Percentiles rank a stretch among this genome's conserved stretches.
These are phyloP conservation scores for Dictyostelium purpureum DNA, from an alignment of 78 protist species.

Conservation along the genomic window DNA sequence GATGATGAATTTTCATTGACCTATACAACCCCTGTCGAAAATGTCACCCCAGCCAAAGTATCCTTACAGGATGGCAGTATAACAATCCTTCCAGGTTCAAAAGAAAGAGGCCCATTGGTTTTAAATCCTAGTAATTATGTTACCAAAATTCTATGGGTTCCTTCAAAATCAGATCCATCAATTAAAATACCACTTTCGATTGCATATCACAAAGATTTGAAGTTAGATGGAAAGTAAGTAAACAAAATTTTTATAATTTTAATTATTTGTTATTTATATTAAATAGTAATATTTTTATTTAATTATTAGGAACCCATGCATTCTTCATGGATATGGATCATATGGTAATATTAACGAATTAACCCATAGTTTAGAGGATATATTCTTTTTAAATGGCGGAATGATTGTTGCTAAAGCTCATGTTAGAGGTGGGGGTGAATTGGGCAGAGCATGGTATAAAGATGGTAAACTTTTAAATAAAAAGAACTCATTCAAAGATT, in stretches of 20 bases:
- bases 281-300: neutral
- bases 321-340: slow-evolving; percentile 80
- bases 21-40: neutral
- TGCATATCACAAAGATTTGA: slow-evolving; percentile 2
- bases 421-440: slow-evolving; percentile 80
- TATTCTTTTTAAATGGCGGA: slow-evolving; percentile 48
- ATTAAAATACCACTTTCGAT: slow-evolving; percentile 63
- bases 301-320: slow-evolving; percentile 18
- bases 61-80: slow-evolving; percentile 20
- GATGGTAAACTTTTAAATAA: slow-evolving; percentile 49
- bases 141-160: slow-evolving; percentile 28
- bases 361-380: slow-evolving; percentile 12
- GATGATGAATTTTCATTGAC: neutral
- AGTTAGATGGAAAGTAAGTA: slow-evolving; percentile 11
- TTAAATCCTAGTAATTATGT: neutral
- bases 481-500: slow-evolving; percentile 59
- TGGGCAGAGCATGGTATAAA: slow-evolving; percentile 65
- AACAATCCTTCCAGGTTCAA: neutral
- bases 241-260: neutral
- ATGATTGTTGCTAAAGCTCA: slow-evolving; percentile 57
- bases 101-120: slow-evolving; percentile 9
- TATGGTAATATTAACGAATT: slow-evolving; percentile 46
- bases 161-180: neutral
- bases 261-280: neutral
- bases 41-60: neutral